Percentiles rank a stretch among this genome's conserved stretches.
Conservation (phyloP, 495 filamentous ascomycete genomes). For the Darksidea phi region DNA sequence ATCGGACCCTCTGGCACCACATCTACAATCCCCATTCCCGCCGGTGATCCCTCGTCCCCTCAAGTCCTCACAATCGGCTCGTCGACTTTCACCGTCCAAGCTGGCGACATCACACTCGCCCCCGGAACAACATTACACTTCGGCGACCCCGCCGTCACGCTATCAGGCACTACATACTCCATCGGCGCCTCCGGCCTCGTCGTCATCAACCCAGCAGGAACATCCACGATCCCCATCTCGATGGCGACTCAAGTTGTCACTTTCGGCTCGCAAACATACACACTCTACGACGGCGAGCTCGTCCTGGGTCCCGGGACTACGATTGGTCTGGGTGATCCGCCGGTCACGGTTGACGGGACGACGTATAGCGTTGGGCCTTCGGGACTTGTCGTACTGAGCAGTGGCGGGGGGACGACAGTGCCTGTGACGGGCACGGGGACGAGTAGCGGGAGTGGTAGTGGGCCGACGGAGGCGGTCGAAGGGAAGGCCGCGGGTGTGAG, state of each 20-base stretch:
- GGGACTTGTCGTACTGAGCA: slow-evolving; percentile 3
- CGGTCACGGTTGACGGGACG: slow-evolving; percentile 5
- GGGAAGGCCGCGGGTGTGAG: too few species aligned
- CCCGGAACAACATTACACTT: slow-evolving; percentile 5
- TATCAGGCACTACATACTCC: background rate
- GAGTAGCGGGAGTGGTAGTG: too few species aligned
- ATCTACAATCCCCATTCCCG: background rate
- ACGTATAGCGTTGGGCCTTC: slow-evolving; percentile 5
- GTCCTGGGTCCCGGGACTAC: slow-evolving; percentile 4
- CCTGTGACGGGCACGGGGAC: background rate
- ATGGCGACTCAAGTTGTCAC: background rate
- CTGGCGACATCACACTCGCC: background rate
- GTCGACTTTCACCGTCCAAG: background rate
- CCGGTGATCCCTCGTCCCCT: background rate
- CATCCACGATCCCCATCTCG: background rate
- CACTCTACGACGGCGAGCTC: background rate
- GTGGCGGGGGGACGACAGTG: background rate
- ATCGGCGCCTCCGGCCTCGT: slow-evolving; percentile 9
- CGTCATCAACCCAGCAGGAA: background rate
- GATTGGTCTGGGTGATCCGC: slow-evolving; percentile 6
- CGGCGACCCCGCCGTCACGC: slow-evolving; percentile 5
- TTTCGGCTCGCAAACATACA: background rate
- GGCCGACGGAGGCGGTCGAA: too few species aligned
- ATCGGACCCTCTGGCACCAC: background rate
- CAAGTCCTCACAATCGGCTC: slow-evolving; percentile 3